A percentile compares a stretch with the other conserved stretches of the same genome.
phyloP scores from a whole-genome alignment of 768 basidiomycete species.

The Mycena rosella region DNA sequence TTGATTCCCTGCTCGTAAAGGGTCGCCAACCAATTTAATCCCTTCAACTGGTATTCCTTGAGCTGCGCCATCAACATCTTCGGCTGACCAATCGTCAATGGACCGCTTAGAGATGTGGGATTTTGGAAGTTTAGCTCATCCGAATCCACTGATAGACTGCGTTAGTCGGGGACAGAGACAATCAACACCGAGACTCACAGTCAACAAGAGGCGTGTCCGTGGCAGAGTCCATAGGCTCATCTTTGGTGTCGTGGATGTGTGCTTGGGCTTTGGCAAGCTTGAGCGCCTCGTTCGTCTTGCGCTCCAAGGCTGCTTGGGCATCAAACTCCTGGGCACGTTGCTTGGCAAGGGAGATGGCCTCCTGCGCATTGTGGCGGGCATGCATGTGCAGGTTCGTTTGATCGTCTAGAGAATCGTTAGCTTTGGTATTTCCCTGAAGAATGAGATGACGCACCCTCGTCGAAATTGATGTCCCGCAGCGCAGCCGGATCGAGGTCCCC shows the following conservation, averaged over 20 bases:
- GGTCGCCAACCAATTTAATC: slow-evolving; percentile 97
- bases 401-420: slow-evolving; percentile 70
- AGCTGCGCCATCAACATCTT: slow-evolving; percentile 96
- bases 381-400: slow-evolving; percentile 87
- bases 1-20: slow-evolving; percentile 99
- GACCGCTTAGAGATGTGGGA: slow-evolving; percentile 89
- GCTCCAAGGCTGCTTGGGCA: slow-evolving; percentile 80
- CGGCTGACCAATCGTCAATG: slow-evolving; percentile 90
- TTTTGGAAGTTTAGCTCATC: slow-evolving; percentile 99
- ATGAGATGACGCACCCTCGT: slow-evolving; percentile 75
- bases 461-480: slow-evolving; percentile 88
- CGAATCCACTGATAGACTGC: slow-evolving; percentile 76
- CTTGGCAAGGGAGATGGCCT: slow-evolving; percentile 84
- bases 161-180: slow-evolving; percentile 13
- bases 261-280: slow-evolving; percentile 72
- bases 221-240: slow-evolving; percentile 45
- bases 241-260: slow-evolving; percentile 60
- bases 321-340: slow-evolving; percentile 90
- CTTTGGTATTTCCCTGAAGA: not conserved
- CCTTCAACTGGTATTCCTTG: slow-evolving; percentile 98
- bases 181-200: slow-evolving; percentile 59
- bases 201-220: slow-evolving; percentile 71
- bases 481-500: slow-evolving; percentile 63
- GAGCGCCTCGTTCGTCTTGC: slow-evolving; percentile 84
- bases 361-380: slow-evolving; percentile 90